Evolutionary conservation across 208 protist species (phyloP), one percentile per base, ranked within the genome.

Genomic region (Crithidia acanthocephali): DNA sequence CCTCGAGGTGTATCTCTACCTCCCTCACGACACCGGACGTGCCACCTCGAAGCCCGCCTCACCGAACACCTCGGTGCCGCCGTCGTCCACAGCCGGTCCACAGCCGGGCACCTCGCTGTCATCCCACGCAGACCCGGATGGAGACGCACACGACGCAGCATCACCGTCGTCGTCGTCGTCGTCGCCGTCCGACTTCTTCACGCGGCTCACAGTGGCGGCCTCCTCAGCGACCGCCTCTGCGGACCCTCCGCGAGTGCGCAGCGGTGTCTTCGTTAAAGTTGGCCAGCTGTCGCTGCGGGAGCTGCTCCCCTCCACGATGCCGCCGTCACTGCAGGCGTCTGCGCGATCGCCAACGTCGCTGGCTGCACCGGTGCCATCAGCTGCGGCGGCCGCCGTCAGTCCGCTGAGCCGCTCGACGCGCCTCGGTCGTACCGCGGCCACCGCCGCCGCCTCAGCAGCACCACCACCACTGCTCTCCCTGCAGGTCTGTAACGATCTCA

Each of bases 401-500:
- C 44, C 44, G 16, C 44, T 48, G 4, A 48, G 44, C 37, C 6
- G 37, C 37, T 15, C 37, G 37, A 42, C 37, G n/a, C n/a, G n/a
- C n/a, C n/a, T n/a, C n/a, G n/a, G n/a, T n/a, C n/a, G n/a, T n/a
- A n/a, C n/a, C n/a, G n/a, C n/a, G n/a, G n/a, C 6, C 16, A 20
- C 35, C 22, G 32, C 25, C 28, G 3, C n/a, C 25, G 13, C 37
- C 44, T 15, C 44, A 27, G 35, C 35, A 40, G 35, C 35, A 40
- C 11, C 35, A 13, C 8, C 35, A 40, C n/a, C n/a, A n/a, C n/a
- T n/a, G 27, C 52, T 91, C 47, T 71, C 55, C 2, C 58, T 92
- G 37, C 86, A 92, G 35, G 79, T 89, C 13, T 35, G 82, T 9
- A 79, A 86, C 62, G 81, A 87, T 42, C 47, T 89, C 57, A 30